Evolutionary conservation across 1,284 basidiomycete genomes (phyloP).

Genomic region (Leccinum fallax): DNA sequence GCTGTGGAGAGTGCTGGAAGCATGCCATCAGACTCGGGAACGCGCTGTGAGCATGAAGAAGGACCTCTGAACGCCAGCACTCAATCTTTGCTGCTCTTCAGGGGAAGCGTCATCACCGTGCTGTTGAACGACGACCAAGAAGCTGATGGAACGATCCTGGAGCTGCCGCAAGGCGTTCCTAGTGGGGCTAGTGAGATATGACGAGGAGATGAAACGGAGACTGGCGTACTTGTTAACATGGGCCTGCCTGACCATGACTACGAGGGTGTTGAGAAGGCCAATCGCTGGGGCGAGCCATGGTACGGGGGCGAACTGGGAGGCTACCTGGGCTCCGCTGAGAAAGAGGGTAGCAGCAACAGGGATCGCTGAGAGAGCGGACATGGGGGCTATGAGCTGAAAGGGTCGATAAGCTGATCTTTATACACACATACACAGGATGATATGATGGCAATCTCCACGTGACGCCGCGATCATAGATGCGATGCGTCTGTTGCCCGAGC

Average conservation of each 20-base stretch:
- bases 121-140: conserved; percentile 27
- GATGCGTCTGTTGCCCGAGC: conserved; percentile 25
- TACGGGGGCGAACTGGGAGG: conserved; percentile 49
- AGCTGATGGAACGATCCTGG: conserved; percentile 40
- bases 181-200: neutral
- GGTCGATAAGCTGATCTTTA: conserved; percentile 6
- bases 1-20: conserved; percentile 40
- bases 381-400: conserved; percentile 12
- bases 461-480: conserved; percentile 2
- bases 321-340: conserved; percentile 39
- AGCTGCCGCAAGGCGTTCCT: conserved; percentile 47
- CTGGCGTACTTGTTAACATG: conserved; percentile 44
- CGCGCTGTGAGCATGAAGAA: neutral
- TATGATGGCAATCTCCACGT: conserved; percentile 13
- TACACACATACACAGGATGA: conserved; percentile 23
- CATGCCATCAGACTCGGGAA: conserved; percentile 7
- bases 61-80: conserved; percentile 28
- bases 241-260: conserved; percentile 50
- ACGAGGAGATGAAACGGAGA: neutral
- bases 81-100: conserved; percentile 27
- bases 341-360: conserved; percentile 16
- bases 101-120: conserved; percentile 23
- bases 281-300: conserved; percentile 49
- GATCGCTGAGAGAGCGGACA: conserved; percentile 23
- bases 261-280: conserved; percentile 42